Evolutionary conservation across 306 rosid species (phyloP), one percentile per base, ranked within the genome.

Genomic region (Vigna mungo): DNA sequence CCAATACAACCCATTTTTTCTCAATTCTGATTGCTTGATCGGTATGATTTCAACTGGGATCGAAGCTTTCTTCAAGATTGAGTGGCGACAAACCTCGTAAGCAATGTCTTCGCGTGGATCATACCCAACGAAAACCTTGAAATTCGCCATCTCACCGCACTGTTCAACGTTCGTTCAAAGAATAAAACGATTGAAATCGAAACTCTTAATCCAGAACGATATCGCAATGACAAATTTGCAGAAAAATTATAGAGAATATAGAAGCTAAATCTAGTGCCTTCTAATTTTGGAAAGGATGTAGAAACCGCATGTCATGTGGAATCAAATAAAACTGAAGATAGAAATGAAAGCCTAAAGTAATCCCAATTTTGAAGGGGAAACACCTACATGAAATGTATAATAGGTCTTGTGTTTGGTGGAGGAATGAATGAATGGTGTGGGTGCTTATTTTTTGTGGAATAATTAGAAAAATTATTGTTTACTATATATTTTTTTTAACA

Each of bases 81-180:
- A 89, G 51, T 85, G 65, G 14, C 86, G 80, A 52, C 93, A 89
- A 25, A 89, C 91, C 84, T 87, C 74, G 54, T 18, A 89, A 4
- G 93, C 93, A 56, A 85, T 52, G 65, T 89, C 93, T 81, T 89
- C 93, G 1, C 84, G 81, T 16, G 89, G 73, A 75, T 89, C 94
- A 66, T 89, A 89, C 11, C 94, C 94, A n/a, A 89, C 90, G 36
- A 85, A 89, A 88, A 89, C 82, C 83, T 55, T 89, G 75, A 89
- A 89, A 68, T 12, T 88, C 37, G 37, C 37, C 6, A 89, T 88
- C 6, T 69, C 55, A 73, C 15, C 27, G 34, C 59, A 63, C 46
- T 66, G 5, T 56, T 56, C 17, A 27, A 70, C 43, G 70, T 71
- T 46, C 16, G 64, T 63, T 76, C 54, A 15, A 8, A 49, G 11